Percentiles rank a stretch among this genome's conserved stretches.
phyloP scores from a whole-genome alignment of 1,284 basidiomycete genomes.

The Anthracocystis panici-leucophaei region DNA sequence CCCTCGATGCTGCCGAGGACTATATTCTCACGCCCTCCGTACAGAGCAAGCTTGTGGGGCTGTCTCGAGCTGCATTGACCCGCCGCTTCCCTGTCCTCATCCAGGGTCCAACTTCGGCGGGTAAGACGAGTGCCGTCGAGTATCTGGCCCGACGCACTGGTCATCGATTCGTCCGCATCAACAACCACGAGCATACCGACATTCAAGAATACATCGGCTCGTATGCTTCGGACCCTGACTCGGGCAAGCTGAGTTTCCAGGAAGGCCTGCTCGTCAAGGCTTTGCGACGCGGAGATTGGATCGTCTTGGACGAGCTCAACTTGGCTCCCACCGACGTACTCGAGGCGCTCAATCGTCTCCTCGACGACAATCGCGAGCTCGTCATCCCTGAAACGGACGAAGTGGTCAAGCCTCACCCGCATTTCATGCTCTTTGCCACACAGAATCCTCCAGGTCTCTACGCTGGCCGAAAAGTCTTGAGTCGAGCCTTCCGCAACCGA shows the following conservation, averaged over 20 bases:
- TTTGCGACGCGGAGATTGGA: constrained; percentile 93
- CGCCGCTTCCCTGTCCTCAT: constrained; percentile 94
- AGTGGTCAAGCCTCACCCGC: constrained; percentile 89
- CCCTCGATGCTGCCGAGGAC: constrained; percentile 74
- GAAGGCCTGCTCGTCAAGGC: constrained; percentile 92
- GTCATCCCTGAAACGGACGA: constrained; percentile 97
- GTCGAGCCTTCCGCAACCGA: constrained; percentile 96
- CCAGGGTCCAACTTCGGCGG: constrained; percentile 96
- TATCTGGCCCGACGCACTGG: constrained; percentile 93
- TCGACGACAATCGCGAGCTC: constrained; percentile 97
- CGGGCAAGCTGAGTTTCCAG: constrained; percentile 92
- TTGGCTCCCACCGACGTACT: constrained; percentile 97
- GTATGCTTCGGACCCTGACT: constrained; percentile 90
- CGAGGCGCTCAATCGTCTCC: constrained; percentile 93
- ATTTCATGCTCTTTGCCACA: constrained; percentile 98
- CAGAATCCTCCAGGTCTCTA: constrained; percentile 99
- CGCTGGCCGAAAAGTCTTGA: constrained; percentile 93
- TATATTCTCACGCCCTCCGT: constrained; percentile 98
- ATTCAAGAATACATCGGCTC: constrained; percentile 97
- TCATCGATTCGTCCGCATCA: constrained; percentile 96
- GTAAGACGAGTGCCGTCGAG: constrained; percentile 97
- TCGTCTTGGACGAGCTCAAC: constrained; percentile 97
- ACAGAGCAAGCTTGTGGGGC: constrained; percentile 90
- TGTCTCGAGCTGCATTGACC: constrained; percentile 89
- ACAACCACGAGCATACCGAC: constrained; percentile 99